Evolutionary conservation across 2,329 filamentous ascomycete genomes (phyloP), one percentile per base, ranked within the genome.

Genomic region (Plenodomus tracheiphilus): DNA sequence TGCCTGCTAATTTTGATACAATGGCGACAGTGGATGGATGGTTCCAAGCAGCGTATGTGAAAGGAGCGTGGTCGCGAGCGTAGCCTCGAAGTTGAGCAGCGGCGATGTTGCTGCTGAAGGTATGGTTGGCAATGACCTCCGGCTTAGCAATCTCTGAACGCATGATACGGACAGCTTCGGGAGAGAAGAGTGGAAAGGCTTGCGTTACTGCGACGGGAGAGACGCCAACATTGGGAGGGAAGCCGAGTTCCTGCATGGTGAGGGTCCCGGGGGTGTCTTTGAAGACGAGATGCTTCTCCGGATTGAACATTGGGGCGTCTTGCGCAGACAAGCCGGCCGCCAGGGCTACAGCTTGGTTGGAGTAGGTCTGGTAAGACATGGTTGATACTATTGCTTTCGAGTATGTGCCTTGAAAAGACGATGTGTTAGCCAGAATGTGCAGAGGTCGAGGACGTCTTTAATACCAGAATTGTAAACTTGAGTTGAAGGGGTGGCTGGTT

Each of bases 201-300:
- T 86, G 81, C 0, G 84, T 85, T 43, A 86, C 84, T 11, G 84
- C 85, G 41, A 84, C 75, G 1, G 79, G 78, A 1, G 85, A 88
- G 20, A 88, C 77, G 4, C 84, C 85, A 41, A 73, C 75, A 46
- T 77, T 75, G 30, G 81, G 75, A 2, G 75, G 64, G 35, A 81
- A 80, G 2, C 81, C 83, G 43, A 87, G 74, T 25, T 87, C 84
- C 58, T 80, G 76, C 84, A 87, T 87, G 16, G 76, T 81, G 58
- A 82, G 71, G 38, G 82, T 71, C 53, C 80, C 77, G 13, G 77
- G 73, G 10, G 80, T 77, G 13, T 77, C 65, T 43, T 77, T 73
- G 66, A 79, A 85, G 19, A 70, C 69, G 16, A 88, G 67, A 61
- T 88, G 85, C 62, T 77, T 80, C 32, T 70, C 59, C 2, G 83